Evolutionary conservation across 2,329 filamentous ascomycete species (phyloP), one percentile per base, ranked within the genome.

Genomic region (Colletotrichum noveboracense): DNA sequence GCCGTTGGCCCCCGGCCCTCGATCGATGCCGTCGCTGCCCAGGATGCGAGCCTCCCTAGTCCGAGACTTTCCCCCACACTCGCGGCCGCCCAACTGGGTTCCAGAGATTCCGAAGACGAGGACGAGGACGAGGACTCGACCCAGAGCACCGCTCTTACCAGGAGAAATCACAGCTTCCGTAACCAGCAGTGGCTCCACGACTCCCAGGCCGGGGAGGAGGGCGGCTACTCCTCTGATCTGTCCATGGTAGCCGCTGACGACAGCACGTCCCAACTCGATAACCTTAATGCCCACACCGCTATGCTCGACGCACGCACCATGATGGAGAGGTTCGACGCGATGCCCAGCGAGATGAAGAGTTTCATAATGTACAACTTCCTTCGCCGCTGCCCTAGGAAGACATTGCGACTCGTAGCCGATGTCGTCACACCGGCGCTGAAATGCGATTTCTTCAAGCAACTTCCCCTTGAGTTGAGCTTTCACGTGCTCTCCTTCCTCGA

Each of bases 281-380:
- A 74, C 21, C 64, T 72, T 32, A 75, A 78, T 81, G 83, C 68
- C 81, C 86, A 73, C 83, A 80, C 89, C 84, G 83, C 82, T 24
- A 83, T 96, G 24, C 91, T 96, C 85, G 95, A 97, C 80, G 94
- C 96, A n/a, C 94, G 94, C 9, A 91, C 90, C 18, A 95, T 99
- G 89, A 87, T 99, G 18, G 94, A 98, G 79, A 93, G 93, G 4
- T 99, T 98, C 80, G 96, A 98, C 83, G 91, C 94, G 8, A 94
- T 99, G 89, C 96, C 96, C 3, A 92, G 94, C 60, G 94, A 97
- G 80, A 93, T 99, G 91, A 97, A 99, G 85, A 94, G 94, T 0
- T 98, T 98, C 82, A 93, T 99, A 86, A 98, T 99, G 93, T 98
- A 97, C 82, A 96, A 99, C 82, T 92, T 99, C 71, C 90, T 99